A percentile compares a stretch with the other conserved stretches of the same genome.
These are phyloP conservation scores for Myochromella boudieri DNA, from an alignment of 768 basidiomycete species.

Conservation along the genomic window DNA sequence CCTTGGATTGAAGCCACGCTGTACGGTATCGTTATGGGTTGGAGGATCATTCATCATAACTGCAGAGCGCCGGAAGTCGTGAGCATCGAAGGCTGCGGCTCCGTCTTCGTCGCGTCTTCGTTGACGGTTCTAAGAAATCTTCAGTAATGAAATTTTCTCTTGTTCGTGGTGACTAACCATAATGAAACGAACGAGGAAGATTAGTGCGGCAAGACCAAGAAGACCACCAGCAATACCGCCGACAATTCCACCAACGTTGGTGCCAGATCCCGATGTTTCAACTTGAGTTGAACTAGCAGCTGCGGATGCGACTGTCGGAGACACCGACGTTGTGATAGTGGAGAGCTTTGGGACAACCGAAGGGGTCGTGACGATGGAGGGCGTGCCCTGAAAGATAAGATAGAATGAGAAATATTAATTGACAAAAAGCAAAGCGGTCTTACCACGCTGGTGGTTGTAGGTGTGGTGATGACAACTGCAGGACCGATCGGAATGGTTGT, in stretches of 20 bases:
- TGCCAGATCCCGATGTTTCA: slow-evolving; percentile 9
- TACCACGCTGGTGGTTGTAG: neutral
- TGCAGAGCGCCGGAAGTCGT: slow-evolving; percentile 66
- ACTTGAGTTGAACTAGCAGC: slow-evolving; percentile 19
- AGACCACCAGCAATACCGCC: slow-evolving; percentile 49
- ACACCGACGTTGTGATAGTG: neutral
- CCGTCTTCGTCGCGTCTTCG: slow-evolving; percentile 42
- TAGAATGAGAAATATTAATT: no score
- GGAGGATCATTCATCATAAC: slow-evolving; percentile 56
- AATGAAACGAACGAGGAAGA: slow-evolving; percentile 45
- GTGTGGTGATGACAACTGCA: no score
- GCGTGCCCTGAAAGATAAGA: no score
- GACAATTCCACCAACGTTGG: slow-evolving; percentile 31
- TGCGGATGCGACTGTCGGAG: slow-evolving; percentile 11
- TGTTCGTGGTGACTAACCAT: slow-evolving; percentile 33
- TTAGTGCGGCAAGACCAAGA: slow-evolving; percentile 37
- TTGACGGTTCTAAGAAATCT: slow-evolving; percentile 30
- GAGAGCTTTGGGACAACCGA: neutral
- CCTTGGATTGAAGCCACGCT: slow-evolving; percentile 48
- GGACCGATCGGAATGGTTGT: no score
- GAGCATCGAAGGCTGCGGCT: slow-evolving; percentile 49
- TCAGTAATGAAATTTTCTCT: slow-evolving; percentile 2
- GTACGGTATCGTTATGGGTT: slow-evolving; percentile 37
- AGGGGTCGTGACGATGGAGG: slow-evolving; percentile 6
- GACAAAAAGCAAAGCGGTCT: no score